Evolutionary conservation across 495 filamentous ascomycete species (phyloP).

Genomic region (Aspergillus diversus): DNA sequence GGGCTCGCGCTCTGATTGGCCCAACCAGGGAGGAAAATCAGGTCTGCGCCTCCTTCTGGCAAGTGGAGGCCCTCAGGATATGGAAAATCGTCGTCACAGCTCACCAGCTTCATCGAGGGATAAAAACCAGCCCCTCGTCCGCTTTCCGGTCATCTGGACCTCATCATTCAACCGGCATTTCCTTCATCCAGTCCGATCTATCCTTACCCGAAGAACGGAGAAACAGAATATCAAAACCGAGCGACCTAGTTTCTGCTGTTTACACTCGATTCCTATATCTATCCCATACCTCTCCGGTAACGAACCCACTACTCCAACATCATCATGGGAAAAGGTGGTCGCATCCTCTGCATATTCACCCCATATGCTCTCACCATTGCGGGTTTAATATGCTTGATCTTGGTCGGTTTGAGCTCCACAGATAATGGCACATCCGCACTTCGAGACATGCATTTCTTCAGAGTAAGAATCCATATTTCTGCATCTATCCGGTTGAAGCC

Average conservation of each 20-base stretch:
- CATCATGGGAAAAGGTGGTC: conserved; percentile 73
- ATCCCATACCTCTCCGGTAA: background rate
- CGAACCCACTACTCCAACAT: conserved; percentile 9
- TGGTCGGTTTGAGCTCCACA: conserved; percentile 74
- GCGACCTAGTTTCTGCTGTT: background rate
- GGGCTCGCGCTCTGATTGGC: background rate
- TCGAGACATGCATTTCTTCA: conserved; percentile 70
- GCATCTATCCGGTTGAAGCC: background rate
- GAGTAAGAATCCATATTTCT: conserved; percentile 47
- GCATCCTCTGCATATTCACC: conserved; percentile 78
- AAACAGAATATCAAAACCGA: background rate
- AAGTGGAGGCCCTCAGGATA: conserved; percentile 1
- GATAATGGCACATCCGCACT: conserved; percentile 57
- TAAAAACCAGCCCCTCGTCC: conserved; percentile 7
- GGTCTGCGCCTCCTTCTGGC: conserved; percentile 10
- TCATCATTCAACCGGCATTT: background rate
- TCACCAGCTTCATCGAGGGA: conserved; percentile 1
- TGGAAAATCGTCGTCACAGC: background rate
- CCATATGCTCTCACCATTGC: conserved; percentile 77
- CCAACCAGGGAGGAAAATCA: background rate
- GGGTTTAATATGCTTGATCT: conserved; percentile 70
- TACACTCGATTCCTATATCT: background rate
- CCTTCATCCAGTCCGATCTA: too few species aligned
- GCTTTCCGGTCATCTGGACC: background rate
- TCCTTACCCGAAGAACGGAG: background rate